A percentile compares a stretch with the other conserved stretches of the same genome.
phyloP scores from a whole-genome alignment of 306 rosid genomes.

The Neltuma alba region DNA sequence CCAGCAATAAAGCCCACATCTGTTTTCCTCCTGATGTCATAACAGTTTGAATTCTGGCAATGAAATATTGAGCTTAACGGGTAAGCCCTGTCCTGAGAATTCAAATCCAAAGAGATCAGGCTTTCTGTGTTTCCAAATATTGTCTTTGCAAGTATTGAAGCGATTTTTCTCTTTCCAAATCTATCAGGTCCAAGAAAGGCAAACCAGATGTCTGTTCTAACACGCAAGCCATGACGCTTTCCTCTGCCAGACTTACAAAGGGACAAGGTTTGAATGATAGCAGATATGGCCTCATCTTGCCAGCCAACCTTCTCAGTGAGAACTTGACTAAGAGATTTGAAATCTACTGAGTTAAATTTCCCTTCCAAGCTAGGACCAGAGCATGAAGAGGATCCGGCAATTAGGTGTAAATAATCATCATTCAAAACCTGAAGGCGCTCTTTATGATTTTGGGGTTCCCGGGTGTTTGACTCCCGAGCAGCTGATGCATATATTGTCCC shows the following conservation, averaged over 20 bases:
- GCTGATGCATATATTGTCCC: slow-evolving; percentile 71
- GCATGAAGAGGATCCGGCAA: slow-evolving; percentile 44
- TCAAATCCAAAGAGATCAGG: slow-evolving; percentile 68
- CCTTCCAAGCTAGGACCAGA: slow-evolving; percentile 45
- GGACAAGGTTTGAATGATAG: slow-evolving; percentile 59
- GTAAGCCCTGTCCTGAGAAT: slow-evolving; percentile 44
- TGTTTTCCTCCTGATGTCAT: slow-evolving; percentile 65
- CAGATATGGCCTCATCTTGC: slow-evolving; percentile 74
- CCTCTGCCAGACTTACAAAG: slow-evolving; percentile 53
- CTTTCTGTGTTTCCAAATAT: slow-evolving; percentile 62
- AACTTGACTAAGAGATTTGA: slow-evolving; percentile 61
- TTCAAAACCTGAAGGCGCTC: slow-evolving; percentile 38
- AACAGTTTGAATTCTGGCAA: slow-evolving; percentile 45
- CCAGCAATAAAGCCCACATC: slow-evolving; percentile 69
- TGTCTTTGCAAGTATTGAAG: slow-evolving; percentile 64
- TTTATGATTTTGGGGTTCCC: slow-evolving; percentile 39
- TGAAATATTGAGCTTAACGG: slow-evolving; percentile 53
- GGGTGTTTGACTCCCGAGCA: slow-evolving; percentile 42
- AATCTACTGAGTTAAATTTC: slow-evolving; percentile 55
- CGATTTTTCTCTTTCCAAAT: slow-evolving; percentile 78
- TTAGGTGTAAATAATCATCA: slow-evolving; percentile 35
- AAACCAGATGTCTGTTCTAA: slow-evolving; percentile 75
- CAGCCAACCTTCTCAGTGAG: slow-evolving; percentile 68
- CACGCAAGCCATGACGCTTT: slow-evolving; percentile 47
- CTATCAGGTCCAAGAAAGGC: slow-evolving; percentile 81